A percentile compares a stretch with the other conserved stretches of the same genome.
Conservation (phyloP, 2,329 filamentous ascomycete species). For the Whalleya microplaca region DNA sequence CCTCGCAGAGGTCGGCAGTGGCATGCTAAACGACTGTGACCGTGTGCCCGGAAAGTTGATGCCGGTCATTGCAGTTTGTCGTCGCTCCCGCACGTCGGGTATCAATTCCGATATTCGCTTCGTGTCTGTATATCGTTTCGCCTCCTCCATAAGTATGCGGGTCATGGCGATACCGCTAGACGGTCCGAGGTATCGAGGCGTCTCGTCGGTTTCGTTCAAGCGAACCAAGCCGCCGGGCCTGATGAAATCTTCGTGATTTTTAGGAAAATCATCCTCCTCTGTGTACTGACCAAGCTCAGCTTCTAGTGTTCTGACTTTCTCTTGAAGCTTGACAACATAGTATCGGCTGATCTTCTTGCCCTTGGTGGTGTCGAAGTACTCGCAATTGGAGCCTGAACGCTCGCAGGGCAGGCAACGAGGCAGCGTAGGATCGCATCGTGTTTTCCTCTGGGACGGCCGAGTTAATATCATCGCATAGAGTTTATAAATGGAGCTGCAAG, state of each 20-base stretch:
- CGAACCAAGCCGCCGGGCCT: conserved; percentile 84
- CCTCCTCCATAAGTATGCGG: conserved; percentile 91
- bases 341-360: conserved; percentile 84
- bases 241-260: conserved; percentile 81
- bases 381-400: conserved; percentile 86
- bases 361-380: conserved; percentile 92
- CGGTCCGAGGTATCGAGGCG: conserved; percentile 84
- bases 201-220: conserved; percentile 83
- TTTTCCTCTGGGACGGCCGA: conserved; percentile 74
- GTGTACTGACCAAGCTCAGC: conserved; percentile 79
- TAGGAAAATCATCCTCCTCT: conserved; percentile 72
- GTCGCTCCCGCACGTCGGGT: conserved; percentile 69
- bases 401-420: conserved; percentile 93
- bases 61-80: conserved; percentile 43
- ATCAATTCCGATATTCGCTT: conserved; percentile 92
- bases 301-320: conserved; percentile 81
- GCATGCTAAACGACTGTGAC: conserved; percentile 66
- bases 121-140: conserved; percentile 89
- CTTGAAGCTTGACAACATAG: conserved; percentile 91
- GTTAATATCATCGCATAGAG: conserved; percentile 3
- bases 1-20: conserved; percentile 55
- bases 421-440: conserved; percentile 89
- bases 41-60: conserved; percentile 45
- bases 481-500: conserved; percentile 10
- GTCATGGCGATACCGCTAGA: conserved; percentile 97